A percentile compares a stretch with the other conserved stretches of the same genome.
These are phyloP conservation scores for Xylaria curta DNA, from an alignment of 495 filamentous ascomycete genomes.

Conservation along the genomic window DNA sequence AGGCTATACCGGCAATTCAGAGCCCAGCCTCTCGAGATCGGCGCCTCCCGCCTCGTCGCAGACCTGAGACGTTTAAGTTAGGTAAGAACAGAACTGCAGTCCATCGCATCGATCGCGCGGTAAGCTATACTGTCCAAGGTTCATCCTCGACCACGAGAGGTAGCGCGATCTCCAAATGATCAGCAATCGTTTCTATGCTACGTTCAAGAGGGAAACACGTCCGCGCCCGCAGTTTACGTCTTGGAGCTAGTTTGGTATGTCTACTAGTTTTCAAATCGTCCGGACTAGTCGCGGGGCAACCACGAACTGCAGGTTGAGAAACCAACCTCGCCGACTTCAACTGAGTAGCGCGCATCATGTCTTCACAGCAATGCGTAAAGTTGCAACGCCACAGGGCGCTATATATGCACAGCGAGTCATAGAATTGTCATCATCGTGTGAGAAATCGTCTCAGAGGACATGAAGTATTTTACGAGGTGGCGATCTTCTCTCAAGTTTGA, in stretches of 20 bases:
- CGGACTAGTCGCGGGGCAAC: not conserved
- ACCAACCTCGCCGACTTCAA: not conserved
- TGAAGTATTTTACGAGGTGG: not conserved
- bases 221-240: not conserved
- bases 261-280: not conserved
- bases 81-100: not conserved
- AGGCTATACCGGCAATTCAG: constrained; percentile 1
- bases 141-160: not conserved
- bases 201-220: constrained; percentile 1
- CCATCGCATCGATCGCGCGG: not conserved
- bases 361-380: not conserved
- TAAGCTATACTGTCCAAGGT: not conserved
- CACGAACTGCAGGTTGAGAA: not conserved
- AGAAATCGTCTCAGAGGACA: not conserved
- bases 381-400: not conserved
- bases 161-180: not conserved
- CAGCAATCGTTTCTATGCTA: constrained; percentile 2
- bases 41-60: not conserved
- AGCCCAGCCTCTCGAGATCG: not conserved
- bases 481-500: not conserved
- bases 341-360: not conserved
- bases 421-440: not conserved
- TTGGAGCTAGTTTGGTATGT: not conserved
- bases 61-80: not conserved
- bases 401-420: constrained; percentile 5